Base-by-base conservation (phyloP, 768 basidiomycete species). In the Terana coerulea region DNA sequence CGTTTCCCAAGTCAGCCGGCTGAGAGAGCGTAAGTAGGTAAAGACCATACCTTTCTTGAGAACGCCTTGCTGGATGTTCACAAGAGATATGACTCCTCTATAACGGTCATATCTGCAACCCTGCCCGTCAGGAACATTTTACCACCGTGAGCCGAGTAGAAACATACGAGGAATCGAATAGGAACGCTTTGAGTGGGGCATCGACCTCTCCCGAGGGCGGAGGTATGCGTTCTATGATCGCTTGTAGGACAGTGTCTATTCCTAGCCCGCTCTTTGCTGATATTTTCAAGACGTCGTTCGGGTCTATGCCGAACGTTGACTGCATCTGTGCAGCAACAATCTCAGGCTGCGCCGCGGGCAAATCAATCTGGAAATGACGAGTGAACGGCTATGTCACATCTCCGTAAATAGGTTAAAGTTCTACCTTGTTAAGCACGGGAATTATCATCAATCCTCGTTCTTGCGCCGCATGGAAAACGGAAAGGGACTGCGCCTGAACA, bases 401-500 rank as follows among this genome's bases (percentile, higher is more conserved):
- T 15, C 9, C 19, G 9, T 19, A n/a, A n/a, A n/a, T n/a, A n/a
- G n/a, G n/a, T n/a, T n/a, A n/a, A n/a, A n/a, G n/a, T n/a, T n/a
- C 21, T 37, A 88, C 91, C 78, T 97, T 98, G 74, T 97, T 98
- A 30, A 97, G 72, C 19, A 98, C 88, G 9, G 95, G 93, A 42
- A 97, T 87, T 42, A 97, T 87, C 34, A 76, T 84, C 25, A 95
- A 69, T 1, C 88, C 85, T 31, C 84, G 76, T 62, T 95, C 91
- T 64, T 74, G 76, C 3, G 95, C 95, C 40, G 86, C 81, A 59
- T 95, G 91, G 59, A 89, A 95, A 4, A 98, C 95, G 0, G 91
- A 95, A 47, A 99, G 83, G 12, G 95, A 93, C 69, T 99, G 97
- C 0, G 97, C 97, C 69, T 99, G 97, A 7, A 99, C 85, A 15